Conservation (phyloP, 495 filamentous ascomycete species). For the Neurospora sp. region DNA sequence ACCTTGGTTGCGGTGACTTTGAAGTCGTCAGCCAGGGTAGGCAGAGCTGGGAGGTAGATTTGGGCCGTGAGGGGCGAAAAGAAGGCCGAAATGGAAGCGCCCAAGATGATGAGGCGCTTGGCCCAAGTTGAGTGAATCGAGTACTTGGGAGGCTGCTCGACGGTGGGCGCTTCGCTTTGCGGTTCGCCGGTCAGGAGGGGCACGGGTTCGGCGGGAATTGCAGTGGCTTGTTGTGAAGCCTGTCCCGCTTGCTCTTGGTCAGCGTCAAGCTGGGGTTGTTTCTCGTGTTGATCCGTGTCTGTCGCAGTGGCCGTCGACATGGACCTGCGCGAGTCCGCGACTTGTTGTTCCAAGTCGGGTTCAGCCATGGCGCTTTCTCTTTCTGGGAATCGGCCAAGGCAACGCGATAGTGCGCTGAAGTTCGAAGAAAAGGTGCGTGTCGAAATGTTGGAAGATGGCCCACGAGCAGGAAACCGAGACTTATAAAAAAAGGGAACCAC, state of each 20-base stretch:
- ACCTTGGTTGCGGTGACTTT: constrained; percentile 42
- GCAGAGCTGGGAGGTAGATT: constrained; percentile 66
- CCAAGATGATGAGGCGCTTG: constrained; percentile 52
- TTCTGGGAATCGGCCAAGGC: background rate
- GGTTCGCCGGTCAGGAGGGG: constrained; percentile 3
- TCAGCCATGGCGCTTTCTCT: background rate
- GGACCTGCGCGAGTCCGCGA: background rate
- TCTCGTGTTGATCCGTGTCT: background rate
- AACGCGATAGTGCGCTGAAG: too few species aligned
- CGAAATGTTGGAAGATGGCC: background rate
- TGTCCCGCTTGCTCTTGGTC: constrained; percentile 21
- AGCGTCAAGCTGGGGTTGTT: background rate
- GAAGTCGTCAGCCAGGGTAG: constrained; percentile 42
- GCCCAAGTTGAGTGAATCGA: constrained; percentile 45
- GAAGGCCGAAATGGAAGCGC: constrained; percentile 50
- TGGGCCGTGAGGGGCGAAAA: constrained; percentile 60
- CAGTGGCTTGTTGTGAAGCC: constrained; percentile 32
- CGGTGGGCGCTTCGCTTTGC: background rate
- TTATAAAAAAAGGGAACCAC: background rate
- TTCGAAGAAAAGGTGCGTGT: background rate
- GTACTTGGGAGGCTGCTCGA: constrained; percentile 26
- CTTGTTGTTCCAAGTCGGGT: background rate
- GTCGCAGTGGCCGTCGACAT: background rate
- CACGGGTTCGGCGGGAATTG: background rate
- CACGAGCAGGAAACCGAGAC: background rate